Conservation (phyloP, 345 rosid species). For the Excoecaria agallocha region DNA sequence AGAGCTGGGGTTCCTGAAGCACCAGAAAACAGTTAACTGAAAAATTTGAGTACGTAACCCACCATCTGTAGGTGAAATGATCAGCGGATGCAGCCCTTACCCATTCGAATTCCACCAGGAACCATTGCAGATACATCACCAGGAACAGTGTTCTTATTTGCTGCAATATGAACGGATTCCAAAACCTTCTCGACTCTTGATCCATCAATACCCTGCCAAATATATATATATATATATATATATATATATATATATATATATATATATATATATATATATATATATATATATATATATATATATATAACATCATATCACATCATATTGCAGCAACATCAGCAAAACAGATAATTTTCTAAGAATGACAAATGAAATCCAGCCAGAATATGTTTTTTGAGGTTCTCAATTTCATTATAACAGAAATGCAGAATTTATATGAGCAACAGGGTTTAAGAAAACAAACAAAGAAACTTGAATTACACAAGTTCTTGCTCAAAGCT, state of each 20-base stretch:
- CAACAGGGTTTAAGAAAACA: background rate
- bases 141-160: conserved; percentile 93
- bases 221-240: too few species aligned
- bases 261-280: too few species aligned
- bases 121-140: conserved; percentile 99
- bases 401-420: background rate
- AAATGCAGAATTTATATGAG: background rate
- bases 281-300: too few species aligned
- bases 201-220: conserved; percentile 83
- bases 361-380: background rate
- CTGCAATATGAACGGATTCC: conserved; percentile 87
- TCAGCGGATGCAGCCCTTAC: conserved; percentile 36
- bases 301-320: background rate
- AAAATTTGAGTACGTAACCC: background rate
- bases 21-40: conserved; percentile 17
- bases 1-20: conserved; percentile 92
- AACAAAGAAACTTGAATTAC: background rate
- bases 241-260: too few species aligned
- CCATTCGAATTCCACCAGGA: conserved; percentile 98
- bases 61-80: conserved; percentile 9
- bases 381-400: background rate
- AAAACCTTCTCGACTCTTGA: conserved; percentile 93
- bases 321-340: background rate
- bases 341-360: background rate
- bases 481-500: background rate